phyloP scores from a whole-genome alignment of 768 basidiomycete genomes.

The Pleurotus eryngii region DNA sequence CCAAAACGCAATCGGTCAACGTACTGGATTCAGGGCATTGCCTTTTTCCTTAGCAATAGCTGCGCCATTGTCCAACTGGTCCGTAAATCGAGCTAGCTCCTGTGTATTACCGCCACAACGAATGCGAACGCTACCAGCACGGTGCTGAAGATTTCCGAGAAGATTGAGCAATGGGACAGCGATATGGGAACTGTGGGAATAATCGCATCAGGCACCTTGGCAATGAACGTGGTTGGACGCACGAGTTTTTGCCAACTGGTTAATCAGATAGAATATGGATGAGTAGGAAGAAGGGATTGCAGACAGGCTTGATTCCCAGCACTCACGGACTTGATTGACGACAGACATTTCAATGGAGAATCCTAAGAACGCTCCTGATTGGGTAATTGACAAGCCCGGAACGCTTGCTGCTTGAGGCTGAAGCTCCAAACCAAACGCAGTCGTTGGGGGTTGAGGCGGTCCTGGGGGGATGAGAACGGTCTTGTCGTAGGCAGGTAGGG shows the following conservation, averaged over 20 bases:
- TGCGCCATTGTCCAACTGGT: conserved; percentile 26
- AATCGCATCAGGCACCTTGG: no score
- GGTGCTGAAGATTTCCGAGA: conserved; percentile 37
- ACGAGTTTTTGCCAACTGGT: conserved; percentile 54
- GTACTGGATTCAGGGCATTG: conserved; percentile 25
- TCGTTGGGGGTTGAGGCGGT: conserved; percentile 8
- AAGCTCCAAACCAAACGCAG: conserved; percentile 6
- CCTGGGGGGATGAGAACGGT: conserved; percentile 5
- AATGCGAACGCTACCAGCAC: conserved; percentile 46
- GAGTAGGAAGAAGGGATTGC: not conserved
- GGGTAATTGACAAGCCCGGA: conserved; percentile 15
- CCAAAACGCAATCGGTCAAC: conserved; percentile 2
- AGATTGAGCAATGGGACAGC: conserved; percentile 17
- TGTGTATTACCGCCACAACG: conserved; percentile 62
- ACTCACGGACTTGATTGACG: conserved; percentile 35
- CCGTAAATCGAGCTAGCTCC: conserved; percentile 39
- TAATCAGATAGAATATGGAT: conserved; percentile 1
- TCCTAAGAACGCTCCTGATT: conserved; percentile 28
- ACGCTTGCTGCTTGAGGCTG: not conserved
- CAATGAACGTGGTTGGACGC: conserved; percentile 8
- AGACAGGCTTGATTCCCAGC: not conserved
- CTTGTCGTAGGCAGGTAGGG: conserved; percentile 7
- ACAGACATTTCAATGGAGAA: conserved; percentile 47
- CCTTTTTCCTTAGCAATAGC: conserved; percentile 39
- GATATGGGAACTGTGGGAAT: not conserved